Evolutionary conservation across 371 early-diverging fungal genomes (phyloP).

Genomic region (Encephalitozoon romaleae): DNA sequence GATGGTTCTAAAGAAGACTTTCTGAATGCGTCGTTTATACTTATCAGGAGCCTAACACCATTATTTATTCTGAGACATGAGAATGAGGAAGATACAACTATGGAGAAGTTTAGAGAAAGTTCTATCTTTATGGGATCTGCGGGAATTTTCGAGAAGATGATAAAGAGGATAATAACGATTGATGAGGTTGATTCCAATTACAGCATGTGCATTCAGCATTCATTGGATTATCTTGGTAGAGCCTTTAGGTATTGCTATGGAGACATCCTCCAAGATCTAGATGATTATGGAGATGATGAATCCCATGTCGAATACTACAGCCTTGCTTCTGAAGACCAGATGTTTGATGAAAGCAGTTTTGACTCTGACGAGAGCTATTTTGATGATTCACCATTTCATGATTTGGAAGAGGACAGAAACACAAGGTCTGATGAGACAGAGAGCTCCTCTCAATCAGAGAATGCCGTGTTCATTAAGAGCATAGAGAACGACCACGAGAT

Average conservation of each 20-base stretch:
- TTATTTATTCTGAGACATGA: background rate
- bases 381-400: background rate
- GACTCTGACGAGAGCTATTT: background rate
- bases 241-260: background rate
- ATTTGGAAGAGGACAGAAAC: background rate
- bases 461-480: background rate
- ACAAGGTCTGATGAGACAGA: background rate
- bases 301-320: background rate
- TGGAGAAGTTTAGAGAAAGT: background rate
- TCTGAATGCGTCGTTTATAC: background rate
- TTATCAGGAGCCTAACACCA: background rate
- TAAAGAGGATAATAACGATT: background rate
- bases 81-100: background rate
- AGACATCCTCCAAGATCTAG: background rate
- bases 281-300: background rate
- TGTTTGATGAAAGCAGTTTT: background rate
- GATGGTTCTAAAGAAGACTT: background rate
- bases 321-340: background rate
- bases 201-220: background rate
- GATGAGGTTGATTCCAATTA: background rate
- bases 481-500: background rate
- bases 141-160: background rate
- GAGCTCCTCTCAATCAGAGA: background rate
- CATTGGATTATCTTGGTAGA: background rate
- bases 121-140: background rate